phyloP scores from a whole-genome alignment of 768 basidiomycete species.

The Phylloporus arenicola region DNA sequence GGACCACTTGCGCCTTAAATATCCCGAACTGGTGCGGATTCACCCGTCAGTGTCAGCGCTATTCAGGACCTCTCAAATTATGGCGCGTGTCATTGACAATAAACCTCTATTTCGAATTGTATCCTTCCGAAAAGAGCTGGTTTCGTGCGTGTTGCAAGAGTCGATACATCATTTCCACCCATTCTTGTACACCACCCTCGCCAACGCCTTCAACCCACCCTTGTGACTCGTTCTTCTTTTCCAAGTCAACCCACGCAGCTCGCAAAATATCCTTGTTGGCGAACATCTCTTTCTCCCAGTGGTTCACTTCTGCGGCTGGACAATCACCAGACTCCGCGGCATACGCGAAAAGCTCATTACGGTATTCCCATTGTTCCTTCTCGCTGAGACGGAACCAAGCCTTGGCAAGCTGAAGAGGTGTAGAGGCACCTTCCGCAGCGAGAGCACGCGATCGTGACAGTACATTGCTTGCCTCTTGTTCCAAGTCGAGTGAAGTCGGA shows the following conservation, averaged over 20 bases:
- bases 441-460: conserved; percentile 45
- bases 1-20: background rate
- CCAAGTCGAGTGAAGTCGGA: conserved; percentile 44
- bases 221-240: conserved; percentile 50
- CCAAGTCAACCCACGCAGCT: conserved; percentile 53
- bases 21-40: too few species aligned
- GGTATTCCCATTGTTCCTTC: conserved; percentile 62
- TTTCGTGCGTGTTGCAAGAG: conserved; percentile 23
- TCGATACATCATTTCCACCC: conserved; percentile 47
- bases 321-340: conserved; percentile 31
- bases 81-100: too few species aligned
- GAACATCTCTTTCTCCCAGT: conserved; percentile 61
- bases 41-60: too few species aligned
- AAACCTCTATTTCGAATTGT: too few species aligned
- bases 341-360: conserved; percentile 52
- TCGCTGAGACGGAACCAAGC: conserved; percentile 50
- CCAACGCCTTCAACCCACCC: conserved; percentile 64
- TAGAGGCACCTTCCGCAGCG: conserved; percentile 26
- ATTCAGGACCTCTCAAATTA: too few species aligned
- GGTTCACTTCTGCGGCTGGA: conserved; percentile 34
- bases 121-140: background rate
- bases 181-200: conserved; percentile 48
- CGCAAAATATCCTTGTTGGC: conserved; percentile 43
- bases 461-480: conserved; percentile 45
- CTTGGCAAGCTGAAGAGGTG: conserved; percentile 41